phyloP scores from a whole-genome alignment of 78 protist species.

The Trichosphaerium sp. region DNA sequence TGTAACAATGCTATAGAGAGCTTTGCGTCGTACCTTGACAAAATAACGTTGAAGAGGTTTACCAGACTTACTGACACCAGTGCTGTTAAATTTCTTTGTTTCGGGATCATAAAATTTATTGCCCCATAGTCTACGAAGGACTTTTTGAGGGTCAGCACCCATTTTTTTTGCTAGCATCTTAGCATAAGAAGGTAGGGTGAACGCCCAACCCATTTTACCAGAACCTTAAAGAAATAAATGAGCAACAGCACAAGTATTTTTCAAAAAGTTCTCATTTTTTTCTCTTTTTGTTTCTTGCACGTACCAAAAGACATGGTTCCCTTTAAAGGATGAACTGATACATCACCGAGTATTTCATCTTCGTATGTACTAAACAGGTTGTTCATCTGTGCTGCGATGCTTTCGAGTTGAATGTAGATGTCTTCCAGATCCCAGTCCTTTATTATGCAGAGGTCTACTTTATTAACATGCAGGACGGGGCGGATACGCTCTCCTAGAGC shows the following conservation, averaged over 20 bases:
- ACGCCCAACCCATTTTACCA: conserved; percentile 70
- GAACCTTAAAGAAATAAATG: too few species aligned
- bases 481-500: conserved; percentile 69
- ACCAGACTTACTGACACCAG: background rate
- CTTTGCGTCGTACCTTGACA: too few species aligned
- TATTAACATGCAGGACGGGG: conserved; percentile 75
- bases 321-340: conserved; percentile 7
- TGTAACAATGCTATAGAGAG: too few species aligned
- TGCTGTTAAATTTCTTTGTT: conserved; percentile 24
- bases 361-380: conserved; percentile 52
- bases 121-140: conserved; percentile 54
- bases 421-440: conserved; percentile 65
- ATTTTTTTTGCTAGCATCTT: conserved; percentile 24
- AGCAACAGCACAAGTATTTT: too few species aligned
- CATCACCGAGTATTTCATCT: conserved; percentile 34
- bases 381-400: conserved; percentile 73
- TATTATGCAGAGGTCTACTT: conserved; percentile 49
- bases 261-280: too few species aligned
- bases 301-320: too few species aligned
- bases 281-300: too few species aligned
- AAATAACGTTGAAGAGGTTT: conserved; percentile 26
- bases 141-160: conserved; percentile 6
- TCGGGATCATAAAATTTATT: conserved; percentile 43
- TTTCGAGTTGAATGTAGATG: conserved; percentile 31
- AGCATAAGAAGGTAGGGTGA: conserved; percentile 46